phyloP scores from a whole-genome alignment of 495 filamentous ascomycete genomes.

The Aspergillus bridgeri region DNA sequence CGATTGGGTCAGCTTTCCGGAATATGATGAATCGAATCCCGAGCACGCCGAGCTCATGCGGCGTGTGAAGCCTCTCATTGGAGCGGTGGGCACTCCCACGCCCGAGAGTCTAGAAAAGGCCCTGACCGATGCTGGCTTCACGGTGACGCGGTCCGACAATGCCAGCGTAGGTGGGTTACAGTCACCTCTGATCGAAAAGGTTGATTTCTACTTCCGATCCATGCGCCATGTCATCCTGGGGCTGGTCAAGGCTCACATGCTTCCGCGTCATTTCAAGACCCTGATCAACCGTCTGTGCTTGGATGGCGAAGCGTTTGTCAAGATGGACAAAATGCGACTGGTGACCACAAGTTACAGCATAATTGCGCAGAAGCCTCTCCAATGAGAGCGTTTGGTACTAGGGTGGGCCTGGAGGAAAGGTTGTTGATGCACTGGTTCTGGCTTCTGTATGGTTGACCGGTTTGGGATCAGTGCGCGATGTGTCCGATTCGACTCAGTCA shows the following conservation, averaged over 20 bases:
- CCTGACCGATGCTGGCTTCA: slow-evolving; percentile 51
- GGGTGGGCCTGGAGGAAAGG: slow-evolving; percentile 3
- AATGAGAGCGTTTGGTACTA: slow-evolving; percentile 1
- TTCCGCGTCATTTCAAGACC: slow-evolving; percentile 60
- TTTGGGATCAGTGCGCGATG: background rate
- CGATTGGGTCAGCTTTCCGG: slow-evolving; percentile 58
- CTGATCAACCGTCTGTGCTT: slow-evolving; percentile 59
- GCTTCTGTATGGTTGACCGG: background rate
- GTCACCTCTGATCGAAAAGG: slow-evolving; percentile 57
- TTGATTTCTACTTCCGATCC: slow-evolving; percentile 58
- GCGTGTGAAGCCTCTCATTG: slow-evolving; percentile 60
- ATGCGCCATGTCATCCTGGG: slow-evolving; percentile 51
- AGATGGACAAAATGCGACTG: slow-evolving; percentile 60
- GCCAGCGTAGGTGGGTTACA: slow-evolving; percentile 57
- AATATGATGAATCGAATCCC: slow-evolving; percentile 51
- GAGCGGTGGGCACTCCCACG: slow-evolving; percentile 60
- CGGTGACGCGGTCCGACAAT: slow-evolving; percentile 51
- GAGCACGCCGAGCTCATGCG: slow-evolving; percentile 57
- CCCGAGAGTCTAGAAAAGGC: slow-evolving; percentile 50
- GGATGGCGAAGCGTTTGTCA: slow-evolving; percentile 58
- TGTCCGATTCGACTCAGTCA: background rate
- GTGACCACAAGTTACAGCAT: slow-evolving; percentile 60
- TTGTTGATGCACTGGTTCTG: background rate
- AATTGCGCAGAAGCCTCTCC: slow-evolving; percentile 54
- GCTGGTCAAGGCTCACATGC: slow-evolving; percentile 48